Evolutionary conservation across 31 red algal species (phyloP).

Genomic region (Endocladia muricata): DNA sequence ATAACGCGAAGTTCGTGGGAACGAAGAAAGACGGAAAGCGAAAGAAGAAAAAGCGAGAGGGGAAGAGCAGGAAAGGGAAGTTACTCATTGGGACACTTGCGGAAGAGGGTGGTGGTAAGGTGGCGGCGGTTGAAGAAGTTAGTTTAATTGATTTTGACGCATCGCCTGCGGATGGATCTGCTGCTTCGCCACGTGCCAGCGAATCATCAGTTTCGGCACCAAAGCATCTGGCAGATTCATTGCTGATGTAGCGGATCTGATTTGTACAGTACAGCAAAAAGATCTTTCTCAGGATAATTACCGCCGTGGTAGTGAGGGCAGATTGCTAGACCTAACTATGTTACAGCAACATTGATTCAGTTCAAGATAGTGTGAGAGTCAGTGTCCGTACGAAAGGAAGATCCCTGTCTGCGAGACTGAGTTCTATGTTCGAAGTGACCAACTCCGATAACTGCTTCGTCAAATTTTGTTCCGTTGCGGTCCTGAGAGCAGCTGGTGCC

Average conservation of each 20-base stretch:
- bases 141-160: constrained; percentile 71
- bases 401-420: constrained; percentile 52
- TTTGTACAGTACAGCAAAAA: constrained; percentile 32
- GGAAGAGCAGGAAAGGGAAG: constrained; percentile 47
- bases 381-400: constrained; percentile 63
- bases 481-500: constrained; percentile 43
- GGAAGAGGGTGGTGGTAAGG: constrained; percentile 2
- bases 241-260: constrained; percentile 11
- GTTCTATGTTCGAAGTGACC: constrained; percentile 38
- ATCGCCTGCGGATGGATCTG: not conserved
- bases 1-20: not conserved
- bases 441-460: constrained; percentile 38
- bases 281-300: too few relatives aligned
- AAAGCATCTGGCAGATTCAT: constrained; percentile 37
- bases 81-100: not conserved
- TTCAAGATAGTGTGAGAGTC: constrained; percentile 36
- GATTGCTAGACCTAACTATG: constrained; percentile 38
- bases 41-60: constrained; percentile 74
- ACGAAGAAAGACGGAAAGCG: constrained; percentile 25
- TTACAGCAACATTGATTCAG: constrained; percentile 15
- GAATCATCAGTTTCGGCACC: not conserved
- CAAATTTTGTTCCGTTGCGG: constrained; percentile 51
- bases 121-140: not conserved
- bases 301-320: not conserved
- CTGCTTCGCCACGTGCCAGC: not conserved